These are phyloP conservation scores for Pugionium cornutum DNA, from an alignment of 345 rosid genomes.

Conservation along the genomic window DNA sequence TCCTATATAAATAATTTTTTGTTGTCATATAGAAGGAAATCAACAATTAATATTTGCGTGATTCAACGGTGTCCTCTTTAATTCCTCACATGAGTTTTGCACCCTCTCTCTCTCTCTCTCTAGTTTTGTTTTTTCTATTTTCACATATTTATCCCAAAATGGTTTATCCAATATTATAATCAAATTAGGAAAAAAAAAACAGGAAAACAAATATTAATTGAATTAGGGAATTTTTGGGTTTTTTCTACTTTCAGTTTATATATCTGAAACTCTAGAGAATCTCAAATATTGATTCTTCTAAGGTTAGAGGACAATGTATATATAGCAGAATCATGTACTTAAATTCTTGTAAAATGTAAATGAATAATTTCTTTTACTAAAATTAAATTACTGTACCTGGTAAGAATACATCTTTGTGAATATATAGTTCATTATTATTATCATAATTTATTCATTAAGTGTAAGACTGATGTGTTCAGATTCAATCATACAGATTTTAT, in stretches of 20 bases:
- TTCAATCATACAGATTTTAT: too few relatives aligned
- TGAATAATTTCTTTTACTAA: conserved; percentile 6
- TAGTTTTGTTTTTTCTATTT: neutral
- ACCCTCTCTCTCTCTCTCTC: neutral
- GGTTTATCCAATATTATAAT: conserved; percentile 7
- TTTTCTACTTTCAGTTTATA: conserved; percentile 27
- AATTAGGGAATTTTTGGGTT: neutral
- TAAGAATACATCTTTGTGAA: too few relatives aligned
- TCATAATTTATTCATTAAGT: too few relatives aligned
- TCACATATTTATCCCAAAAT: conserved; percentile 11
- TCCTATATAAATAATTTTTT: too few relatives aligned
- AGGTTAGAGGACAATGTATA: conserved; percentile 24
- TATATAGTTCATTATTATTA: too few relatives aligned
- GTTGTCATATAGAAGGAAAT: neutral
- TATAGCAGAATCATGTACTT: neutral
- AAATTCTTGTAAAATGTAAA: conserved; percentile 11
- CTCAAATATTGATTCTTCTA: conserved; percentile 9
- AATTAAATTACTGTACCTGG: too few relatives aligned
- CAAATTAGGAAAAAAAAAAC: conserved; percentile 18
- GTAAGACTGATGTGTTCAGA: too few relatives aligned
- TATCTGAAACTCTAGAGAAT: conserved; percentile 11
- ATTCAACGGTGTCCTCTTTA: conserved; percentile 38
- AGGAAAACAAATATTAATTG: neutral
- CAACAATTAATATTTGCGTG: conserved; percentile 37
- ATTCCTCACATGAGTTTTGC: conserved; percentile 45